Evolutionary conservation across 225 moss, liverwort and hornwort genomes (phyloP).

Genomic region (Anthoceros angustus): DNA sequence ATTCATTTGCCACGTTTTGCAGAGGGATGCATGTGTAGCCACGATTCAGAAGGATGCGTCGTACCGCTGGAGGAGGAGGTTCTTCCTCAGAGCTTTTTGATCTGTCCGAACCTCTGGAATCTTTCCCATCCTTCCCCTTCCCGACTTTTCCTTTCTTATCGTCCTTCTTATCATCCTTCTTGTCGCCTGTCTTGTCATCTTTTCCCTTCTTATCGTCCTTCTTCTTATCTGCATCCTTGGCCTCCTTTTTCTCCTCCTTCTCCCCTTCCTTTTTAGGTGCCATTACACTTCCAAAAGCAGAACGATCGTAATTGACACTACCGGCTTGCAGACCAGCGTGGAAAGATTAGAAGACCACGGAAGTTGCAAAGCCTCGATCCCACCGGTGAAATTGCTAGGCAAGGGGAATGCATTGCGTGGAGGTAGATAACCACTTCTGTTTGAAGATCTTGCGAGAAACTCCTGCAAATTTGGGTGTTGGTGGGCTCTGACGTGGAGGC

Average conservation of each 20-base stretch:
- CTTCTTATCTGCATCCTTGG: neutral
- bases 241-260: neutral
- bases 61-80: neutral
- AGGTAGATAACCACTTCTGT: too few species aligned
- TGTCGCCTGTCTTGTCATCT: neutral
- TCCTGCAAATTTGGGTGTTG: too few species aligned
- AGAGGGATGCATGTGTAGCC: neutral
- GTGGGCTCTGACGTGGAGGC: too few species aligned
- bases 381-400: too few species aligned
- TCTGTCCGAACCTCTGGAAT: neutral
- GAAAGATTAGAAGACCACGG: too few species aligned
- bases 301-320: too few species aligned
- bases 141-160: neutral
- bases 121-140: neutral
- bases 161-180: neutral
- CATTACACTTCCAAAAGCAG: too few species aligned
- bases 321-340: too few species aligned
- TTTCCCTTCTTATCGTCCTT: neutral
- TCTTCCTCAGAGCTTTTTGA: neutral
- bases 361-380: too few species aligned
- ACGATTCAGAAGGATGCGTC: neutral
- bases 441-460: neutral
- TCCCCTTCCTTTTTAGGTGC: neutral
- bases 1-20: too few species aligned
- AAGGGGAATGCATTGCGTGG: too few species aligned